Conservation (phyloP, 1,284 basidiomycete species). For the Moesziomyces sp. region DNA sequence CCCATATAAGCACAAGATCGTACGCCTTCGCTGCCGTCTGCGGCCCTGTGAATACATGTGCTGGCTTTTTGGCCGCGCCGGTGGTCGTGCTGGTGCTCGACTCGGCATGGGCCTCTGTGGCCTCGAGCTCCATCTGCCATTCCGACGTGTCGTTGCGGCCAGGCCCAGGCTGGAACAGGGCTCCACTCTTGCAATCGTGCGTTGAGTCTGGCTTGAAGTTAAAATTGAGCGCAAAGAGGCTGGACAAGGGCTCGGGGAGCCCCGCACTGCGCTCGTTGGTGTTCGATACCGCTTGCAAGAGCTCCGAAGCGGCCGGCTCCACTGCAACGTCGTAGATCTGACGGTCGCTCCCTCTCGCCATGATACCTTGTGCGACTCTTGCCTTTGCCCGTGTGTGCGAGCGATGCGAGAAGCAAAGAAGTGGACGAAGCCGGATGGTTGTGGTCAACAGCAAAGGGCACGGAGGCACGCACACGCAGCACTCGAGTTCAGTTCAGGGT, state of each 20-base stretch:
- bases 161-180: constrained; percentile 17
- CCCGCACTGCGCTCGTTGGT: background rate
- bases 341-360: constrained; percentile 15
- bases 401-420: no score
- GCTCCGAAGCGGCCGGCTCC: constrained; percentile 20
- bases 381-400: background rate
- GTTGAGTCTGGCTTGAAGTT: constrained; percentile 51
- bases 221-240: constrained; percentile 35
- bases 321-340: constrained; percentile 23
- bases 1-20: constrained; percentile 42
- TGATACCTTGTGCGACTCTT: background rate
- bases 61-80: constrained; percentile 9
- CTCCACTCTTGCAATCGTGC: constrained; percentile 28
- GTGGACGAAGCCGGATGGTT: no score
- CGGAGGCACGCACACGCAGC: no score
- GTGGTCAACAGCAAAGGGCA: no score
- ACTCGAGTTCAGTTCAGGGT: no score
- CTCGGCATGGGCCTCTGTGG: constrained; percentile 7
- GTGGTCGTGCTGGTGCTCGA: background rate
- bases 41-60: constrained; percentile 39
- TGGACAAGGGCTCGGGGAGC: constrained; percentile 8
- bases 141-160: constrained; percentile 19
- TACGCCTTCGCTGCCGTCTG: constrained; percentile 25
- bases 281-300: constrained; percentile 9
- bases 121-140: constrained; percentile 43